Evolutionary conservation across 192 early-diverging fungal genomes (phyloP).

Genomic region (Umbelopsis sp.): DNA sequence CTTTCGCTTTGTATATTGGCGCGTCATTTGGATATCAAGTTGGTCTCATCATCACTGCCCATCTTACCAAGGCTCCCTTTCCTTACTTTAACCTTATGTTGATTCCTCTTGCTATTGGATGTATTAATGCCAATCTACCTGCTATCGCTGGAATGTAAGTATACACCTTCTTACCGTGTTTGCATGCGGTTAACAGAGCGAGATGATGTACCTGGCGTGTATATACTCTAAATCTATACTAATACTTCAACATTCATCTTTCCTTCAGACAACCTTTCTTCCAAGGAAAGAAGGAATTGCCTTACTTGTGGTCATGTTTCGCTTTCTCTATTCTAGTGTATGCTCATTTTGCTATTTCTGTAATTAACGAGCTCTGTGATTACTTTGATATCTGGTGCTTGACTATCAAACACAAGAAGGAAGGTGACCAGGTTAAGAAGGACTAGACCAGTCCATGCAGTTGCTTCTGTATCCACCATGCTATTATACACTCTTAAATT

Average conservation of each 20-base stretch:
- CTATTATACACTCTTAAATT: neutral
- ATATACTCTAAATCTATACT: neutral
- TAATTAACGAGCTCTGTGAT: conserved; percentile 73
- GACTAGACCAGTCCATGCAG: neutral
- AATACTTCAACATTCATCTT: neutral
- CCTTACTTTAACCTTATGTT: conserved; percentile 65
- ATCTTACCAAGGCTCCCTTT: conserved; percentile 83
- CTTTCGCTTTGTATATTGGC: conserved; percentile 68
- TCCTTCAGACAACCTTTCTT: neutral
- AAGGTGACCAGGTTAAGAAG: conserved; percentile 31
- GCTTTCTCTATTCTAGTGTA: conserved; percentile 47
- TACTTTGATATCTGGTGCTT: conserved; percentile 82
- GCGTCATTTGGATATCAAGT: conserved; percentile 83
- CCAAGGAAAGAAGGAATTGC: conserved; percentile 10
- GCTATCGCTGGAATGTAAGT: conserved; percentile 45
- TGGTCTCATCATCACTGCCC: conserved; percentile 83
- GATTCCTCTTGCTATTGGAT: conserved; percentile 64
- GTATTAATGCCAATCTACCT: conserved; percentile 58
- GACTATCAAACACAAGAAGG: conserved; percentile 72
- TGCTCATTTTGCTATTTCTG: conserved; percentile 67
- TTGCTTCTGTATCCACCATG: neutral
- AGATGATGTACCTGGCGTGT: no score
- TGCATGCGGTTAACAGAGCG: neutral
- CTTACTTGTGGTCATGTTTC: conserved; percentile 13
- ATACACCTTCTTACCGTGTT: conserved; percentile 4